Evolutionary conservation across 208 protist genomes (phyloP).

Genomic region (Trypanosoma rangeli): DNA sequence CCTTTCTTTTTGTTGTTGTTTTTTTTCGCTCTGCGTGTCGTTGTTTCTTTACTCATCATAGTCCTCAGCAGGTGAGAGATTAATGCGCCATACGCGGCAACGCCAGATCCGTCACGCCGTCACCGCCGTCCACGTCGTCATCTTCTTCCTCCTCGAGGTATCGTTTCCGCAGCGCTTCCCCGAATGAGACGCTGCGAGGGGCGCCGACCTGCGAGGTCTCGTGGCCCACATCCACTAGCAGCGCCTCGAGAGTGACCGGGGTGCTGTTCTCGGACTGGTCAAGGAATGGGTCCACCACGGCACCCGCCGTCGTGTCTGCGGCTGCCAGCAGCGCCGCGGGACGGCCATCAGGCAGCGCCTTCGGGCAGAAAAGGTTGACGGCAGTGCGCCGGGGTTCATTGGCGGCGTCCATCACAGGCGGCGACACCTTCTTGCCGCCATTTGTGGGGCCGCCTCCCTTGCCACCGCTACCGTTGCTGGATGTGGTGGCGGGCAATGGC

Average conservation of each 20-base stretch:
- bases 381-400: neutral
- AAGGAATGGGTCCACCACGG: constrained; percentile 15
- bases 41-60: no score
- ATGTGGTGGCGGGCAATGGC: neutral
- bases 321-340: neutral
- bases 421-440: neutral
- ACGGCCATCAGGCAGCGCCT: neutral
- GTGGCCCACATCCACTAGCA: constrained; percentile 54
- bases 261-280: constrained; percentile 7
- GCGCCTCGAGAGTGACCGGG: constrained; percentile 40
- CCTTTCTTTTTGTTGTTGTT: constrained; percentile 8
- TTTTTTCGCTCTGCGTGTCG: neutral
- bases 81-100: constrained; percentile 2
- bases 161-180: constrained; percentile 77
- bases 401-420: neutral
- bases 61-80: no score
- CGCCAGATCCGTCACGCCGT: neutral
- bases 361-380: constrained; percentile 11
- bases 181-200: constrained; percentile 55
- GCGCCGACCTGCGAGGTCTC: constrained; percentile 18
- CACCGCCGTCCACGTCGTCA: constrained; percentile 30
- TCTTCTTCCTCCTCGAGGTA: constrained; percentile 76
- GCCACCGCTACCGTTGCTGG: neutral
- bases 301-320: neutral
- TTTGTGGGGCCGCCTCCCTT: neutral